Conservation (phyloP, 176 grass and related monocot species). For the Carex pumila region DNA sequence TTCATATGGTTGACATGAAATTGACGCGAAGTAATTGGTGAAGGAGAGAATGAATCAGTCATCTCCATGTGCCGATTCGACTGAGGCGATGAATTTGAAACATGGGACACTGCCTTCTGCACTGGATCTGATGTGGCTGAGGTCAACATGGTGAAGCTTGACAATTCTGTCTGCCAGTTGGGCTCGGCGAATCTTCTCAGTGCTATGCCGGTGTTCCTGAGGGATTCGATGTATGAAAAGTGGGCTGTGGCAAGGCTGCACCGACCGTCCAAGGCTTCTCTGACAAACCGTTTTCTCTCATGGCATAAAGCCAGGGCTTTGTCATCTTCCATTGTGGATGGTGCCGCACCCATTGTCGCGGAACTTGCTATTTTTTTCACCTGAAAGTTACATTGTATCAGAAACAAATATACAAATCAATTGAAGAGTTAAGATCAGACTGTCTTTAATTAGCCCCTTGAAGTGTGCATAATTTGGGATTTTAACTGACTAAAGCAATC, state of each 20-base stretch:
- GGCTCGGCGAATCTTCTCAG: conserved; percentile 68
- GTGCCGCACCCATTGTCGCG: conserved; percentile 45
- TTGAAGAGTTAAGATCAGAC: background rate
- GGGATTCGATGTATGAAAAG: conserved; percentile 78
- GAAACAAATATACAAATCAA: background rate
- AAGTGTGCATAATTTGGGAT: background rate
- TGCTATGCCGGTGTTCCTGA: conserved; percentile 72
- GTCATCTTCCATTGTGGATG: conserved; percentile 71
- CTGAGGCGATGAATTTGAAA: conserved; percentile 46
- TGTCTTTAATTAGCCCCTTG: background rate
- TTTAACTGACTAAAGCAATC: background rate
- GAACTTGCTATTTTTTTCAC: background rate
- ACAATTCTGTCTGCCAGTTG: conserved; percentile 46
- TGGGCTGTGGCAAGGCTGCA: conserved; percentile 71
- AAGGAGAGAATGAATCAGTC: conserved; percentile 69
- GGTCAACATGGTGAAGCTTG: conserved; percentile 50
- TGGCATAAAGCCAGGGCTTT: conserved; percentile 76
- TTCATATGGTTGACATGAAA: conserved; percentile 95
- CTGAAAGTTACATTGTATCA: background rate
- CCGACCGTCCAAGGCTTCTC: conserved; percentile 82
- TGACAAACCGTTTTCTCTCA: conserved; percentile 78
- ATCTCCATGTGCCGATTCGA: conserved; percentile 42
- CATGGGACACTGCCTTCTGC: conserved; percentile 34
- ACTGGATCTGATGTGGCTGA: conserved; percentile 45
- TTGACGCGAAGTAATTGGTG: conserved; percentile 47